phyloP scores from a whole-genome alignment of 2,329 filamentous ascomycete species.

The Fusarium staphyleae region DNA sequence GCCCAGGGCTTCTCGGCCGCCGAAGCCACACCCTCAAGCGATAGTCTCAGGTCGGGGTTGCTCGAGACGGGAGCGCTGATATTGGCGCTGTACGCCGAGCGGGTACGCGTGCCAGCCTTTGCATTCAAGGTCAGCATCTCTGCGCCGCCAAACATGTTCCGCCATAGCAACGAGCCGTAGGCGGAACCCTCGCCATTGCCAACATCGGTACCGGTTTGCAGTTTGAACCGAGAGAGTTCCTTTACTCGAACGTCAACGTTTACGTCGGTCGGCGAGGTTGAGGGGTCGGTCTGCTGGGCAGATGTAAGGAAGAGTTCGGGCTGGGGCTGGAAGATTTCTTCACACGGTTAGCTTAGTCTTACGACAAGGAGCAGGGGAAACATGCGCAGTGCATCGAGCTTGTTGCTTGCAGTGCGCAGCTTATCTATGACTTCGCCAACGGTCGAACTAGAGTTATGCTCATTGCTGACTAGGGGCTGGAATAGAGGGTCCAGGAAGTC shows the following conservation, averaged over 20 bases:
- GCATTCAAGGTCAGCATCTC: constrained; percentile 89
- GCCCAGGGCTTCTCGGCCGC: constrained; percentile 91
- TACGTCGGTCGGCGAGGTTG: constrained; percentile 76
- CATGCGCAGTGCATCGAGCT: constrained; percentile 81
- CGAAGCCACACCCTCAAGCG: constrained; percentile 81
- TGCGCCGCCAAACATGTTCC: constrained; percentile 93
- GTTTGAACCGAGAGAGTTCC: constrained; percentile 82
- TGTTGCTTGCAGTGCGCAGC: constrained; percentile 73
- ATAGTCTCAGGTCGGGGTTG: constrained; percentile 81
- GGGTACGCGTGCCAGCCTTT: constrained; percentile 86
- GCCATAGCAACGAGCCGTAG: constrained; percentile 84
- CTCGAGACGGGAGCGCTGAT: constrained; percentile 84
- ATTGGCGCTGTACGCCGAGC: constrained; percentile 87
- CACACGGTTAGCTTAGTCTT: constrained; percentile 35
- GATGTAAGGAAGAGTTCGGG: constrained; percentile 85
- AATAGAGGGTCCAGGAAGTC: constrained; percentile 85
- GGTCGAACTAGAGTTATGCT: constrained; percentile 73
- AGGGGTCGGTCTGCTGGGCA: constrained; percentile 71
- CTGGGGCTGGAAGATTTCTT: constrained; percentile 86
- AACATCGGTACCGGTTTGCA: constrained; percentile 94
- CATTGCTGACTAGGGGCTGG: constrained; percentile 75
- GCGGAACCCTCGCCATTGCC: constrained; percentile 94
- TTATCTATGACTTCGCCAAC: constrained; percentile 79
- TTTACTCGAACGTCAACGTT: constrained; percentile 83
- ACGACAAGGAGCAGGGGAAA: neutral